Evolutionary conservation across 768 basidiomycete genomes (phyloP), one percentile per base, ranked within the genome.

Genomic region (Russula dissimulans): DNA sequence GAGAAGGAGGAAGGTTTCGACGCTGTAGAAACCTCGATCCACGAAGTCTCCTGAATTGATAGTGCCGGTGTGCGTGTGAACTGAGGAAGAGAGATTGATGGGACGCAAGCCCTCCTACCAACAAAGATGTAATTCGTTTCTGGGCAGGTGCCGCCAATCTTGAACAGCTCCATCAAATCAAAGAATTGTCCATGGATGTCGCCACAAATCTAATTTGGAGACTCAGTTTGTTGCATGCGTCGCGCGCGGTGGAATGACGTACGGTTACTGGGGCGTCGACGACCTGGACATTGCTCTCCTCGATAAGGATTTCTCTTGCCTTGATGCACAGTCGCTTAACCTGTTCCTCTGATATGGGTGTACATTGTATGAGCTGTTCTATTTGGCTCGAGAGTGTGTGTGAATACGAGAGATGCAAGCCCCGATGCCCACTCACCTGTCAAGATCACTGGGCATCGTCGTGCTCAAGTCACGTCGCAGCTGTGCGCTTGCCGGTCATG

Each of bases 121-220:
- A 97, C 95, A 82, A 97, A 95, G 53, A 97, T 84, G 73, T 97
- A 97, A 71, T 91, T 93, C 6, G 93, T 95, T 41, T 91, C 85
- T 61, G 94, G 94, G 72, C 93, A 95, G 67, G 85, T 85, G 8
- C 93, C 92, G 39, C 94, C 94, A 36, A 95, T 84, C 71, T 85
- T 86, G 81, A 97, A 95, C 60, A 99, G 79, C 74, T 99, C 91
- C 82, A 97, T 85, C 65, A 97, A 79, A 71, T 97, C 95, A 73
- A 88, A 97, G 71, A 97, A 97, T 69, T 97, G 95, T 10, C 95
- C 94, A 69, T 97, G 95, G 47, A 98, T 97, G 75, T 98, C 95
- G 8, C 95, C 95, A 69, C 89, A 92, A 69, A 92, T 89, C 88
- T 90, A 57, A 43, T 32, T 46, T 36, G 12, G 32, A 10, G 34